Conservation (phyloP, 257 asterid genomes). For the Echium plantagineum region DNA sequence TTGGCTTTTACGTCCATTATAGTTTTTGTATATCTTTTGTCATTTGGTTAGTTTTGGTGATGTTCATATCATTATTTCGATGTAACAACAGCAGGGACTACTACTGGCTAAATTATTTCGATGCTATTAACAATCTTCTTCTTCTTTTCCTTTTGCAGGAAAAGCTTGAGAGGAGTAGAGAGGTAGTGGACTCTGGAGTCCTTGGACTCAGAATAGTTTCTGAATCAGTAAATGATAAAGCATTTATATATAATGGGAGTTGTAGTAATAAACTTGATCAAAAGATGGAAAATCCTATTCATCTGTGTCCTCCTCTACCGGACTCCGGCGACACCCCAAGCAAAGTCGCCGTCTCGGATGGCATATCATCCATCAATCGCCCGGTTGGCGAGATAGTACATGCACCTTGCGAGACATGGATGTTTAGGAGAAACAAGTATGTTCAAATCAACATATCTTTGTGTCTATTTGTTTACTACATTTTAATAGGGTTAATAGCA, state of each 20-base stretch:
- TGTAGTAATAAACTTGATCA: constrained; percentile 44
- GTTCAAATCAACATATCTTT: constrained; percentile 3
- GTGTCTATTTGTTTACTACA: not conserved
- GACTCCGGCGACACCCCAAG: constrained; percentile 47
- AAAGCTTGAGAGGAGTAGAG: constrained; percentile 41
- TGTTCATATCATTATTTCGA: no score
- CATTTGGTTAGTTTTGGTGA: no score
- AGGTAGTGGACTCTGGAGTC: constrained; percentile 34
- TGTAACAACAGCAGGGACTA: no score
- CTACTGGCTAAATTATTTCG: no score
- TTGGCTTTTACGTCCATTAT: no score
- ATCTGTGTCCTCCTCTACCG: constrained; percentile 32
- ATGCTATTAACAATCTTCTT: not conserved
- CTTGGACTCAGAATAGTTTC: constrained; percentile 35
- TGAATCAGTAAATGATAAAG: constrained; percentile 37
- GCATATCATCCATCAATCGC: constrained; percentile 34
- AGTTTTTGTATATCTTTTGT: no score
- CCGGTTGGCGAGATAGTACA: constrained; percentile 26
- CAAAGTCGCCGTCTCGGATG: constrained; percentile 28
- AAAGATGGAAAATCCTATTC: constrained; percentile 53
- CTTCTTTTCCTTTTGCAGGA: constrained; percentile 28
- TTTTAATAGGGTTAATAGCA: no score
- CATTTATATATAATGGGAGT: constrained; percentile 16
- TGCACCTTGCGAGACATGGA: constrained; percentile 82
- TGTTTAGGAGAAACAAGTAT: constrained; percentile 58